Evolutionary conservation across 306 rosid species (phyloP).

Genomic region (Pterocarpus macrocarpus): DNA sequence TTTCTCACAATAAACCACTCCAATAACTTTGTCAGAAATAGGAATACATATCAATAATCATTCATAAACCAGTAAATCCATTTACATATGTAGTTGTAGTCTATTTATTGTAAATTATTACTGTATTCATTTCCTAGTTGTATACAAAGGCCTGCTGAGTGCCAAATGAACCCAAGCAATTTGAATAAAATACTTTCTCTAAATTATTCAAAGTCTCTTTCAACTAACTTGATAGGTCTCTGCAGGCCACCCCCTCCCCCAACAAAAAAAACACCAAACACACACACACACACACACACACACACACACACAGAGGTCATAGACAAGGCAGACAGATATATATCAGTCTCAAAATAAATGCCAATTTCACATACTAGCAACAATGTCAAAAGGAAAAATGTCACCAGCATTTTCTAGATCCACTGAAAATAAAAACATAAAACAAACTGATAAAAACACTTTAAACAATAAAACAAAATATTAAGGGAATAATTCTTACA

Average conservation of each 20-base stretch:
- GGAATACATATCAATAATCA: no score
- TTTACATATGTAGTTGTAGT: no score
- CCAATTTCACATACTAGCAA: conserved; percentile 26
- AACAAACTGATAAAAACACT: conserved; percentile 16
- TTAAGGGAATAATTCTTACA: conserved; percentile 60
- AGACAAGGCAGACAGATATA: neutral
- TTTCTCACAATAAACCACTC: neutral
- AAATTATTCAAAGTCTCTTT: no score
- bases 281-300: neutral
- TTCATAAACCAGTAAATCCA: no score
- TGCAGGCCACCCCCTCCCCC: no score
- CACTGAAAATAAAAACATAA: conserved; percentile 18
- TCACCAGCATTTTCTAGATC: conserved; percentile 12
- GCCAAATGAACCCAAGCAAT: no score
- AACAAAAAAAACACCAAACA: no score
- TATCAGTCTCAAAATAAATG: no score
- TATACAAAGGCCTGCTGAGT: no score
- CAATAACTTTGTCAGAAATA: neutral
- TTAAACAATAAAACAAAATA: conserved; percentile 32
- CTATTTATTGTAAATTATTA: no score
- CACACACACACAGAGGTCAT: neutral
- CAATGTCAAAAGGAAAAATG: neutral
- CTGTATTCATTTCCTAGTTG: no score
- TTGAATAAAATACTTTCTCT: no score
- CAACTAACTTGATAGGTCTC: neutral